A percentile compares a stretch with the other conserved stretches of the same genome.
Evolutionary conservation across 2,329 filamentous ascomycete species (phyloP).

Genomic region (Epichloe sp.): DNA sequence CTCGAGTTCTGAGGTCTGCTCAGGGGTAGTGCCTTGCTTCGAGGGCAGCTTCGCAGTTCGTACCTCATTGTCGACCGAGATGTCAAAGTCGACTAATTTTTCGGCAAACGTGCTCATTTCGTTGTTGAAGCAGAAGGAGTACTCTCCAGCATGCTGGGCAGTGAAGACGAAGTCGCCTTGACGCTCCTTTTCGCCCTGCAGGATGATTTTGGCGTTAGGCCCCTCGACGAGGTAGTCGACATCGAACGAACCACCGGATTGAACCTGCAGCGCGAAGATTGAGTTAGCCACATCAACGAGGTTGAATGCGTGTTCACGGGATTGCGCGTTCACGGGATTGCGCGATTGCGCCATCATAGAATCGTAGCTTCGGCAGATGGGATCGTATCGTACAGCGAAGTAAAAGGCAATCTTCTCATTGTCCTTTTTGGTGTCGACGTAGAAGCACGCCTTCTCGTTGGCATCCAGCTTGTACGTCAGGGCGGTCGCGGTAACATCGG

Average conservation of each 20-base stretch:
- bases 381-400: slow-evolving; percentile 50
- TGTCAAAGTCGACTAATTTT: slow-evolving; percentile 97
- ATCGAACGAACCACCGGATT: slow-evolving; percentile 97
- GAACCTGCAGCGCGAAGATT: slow-evolving; percentile 48
- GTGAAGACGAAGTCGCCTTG: slow-evolving; percentile 98
- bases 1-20: slow-evolving; percentile 80
- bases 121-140: slow-evolving; percentile 97
- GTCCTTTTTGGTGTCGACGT: slow-evolving; percentile 64
- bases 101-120: slow-evolving; percentile 96
- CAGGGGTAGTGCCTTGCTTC: slow-evolving; percentile 75
- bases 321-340: neutral
- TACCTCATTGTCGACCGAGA: slow-evolving; percentile 84
- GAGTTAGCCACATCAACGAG: neutral
- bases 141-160: slow-evolving; percentile 75
- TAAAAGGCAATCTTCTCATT: slow-evolving; percentile 88
- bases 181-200: slow-evolving; percentile 79
- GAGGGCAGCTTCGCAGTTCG: slow-evolving; percentile 64
- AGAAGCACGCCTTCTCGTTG: slow-evolving; percentile 96
- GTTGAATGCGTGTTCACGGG: neutral
- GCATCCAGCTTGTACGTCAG: slow-evolving; percentile 85
- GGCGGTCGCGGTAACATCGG: slow-evolving; percentile 70
- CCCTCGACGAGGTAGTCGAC: slow-evolving; percentile 83
- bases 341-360: neutral
- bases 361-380: neutral
- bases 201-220: slow-evolving; percentile 65